These are phyloP conservation scores for Pluteus cervinus DNA, from an alignment of 768 basidiomycete species.

Conservation along the genomic window DNA sequence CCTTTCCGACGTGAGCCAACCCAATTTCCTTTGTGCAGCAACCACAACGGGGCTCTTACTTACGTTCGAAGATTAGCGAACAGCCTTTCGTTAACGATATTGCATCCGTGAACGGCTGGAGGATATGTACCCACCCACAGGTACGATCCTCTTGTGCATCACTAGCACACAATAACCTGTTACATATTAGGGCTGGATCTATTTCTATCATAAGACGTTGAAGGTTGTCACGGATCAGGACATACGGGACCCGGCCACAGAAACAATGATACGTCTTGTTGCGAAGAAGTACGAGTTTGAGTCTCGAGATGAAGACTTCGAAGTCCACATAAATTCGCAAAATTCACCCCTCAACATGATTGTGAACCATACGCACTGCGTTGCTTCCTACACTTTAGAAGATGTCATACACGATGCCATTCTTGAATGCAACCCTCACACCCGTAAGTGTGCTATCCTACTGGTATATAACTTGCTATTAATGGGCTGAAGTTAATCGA, in stretches of 20 bases:
- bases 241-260: conserved; percentile 30
- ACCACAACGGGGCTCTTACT: too few relatives aligned
- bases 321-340: conserved; percentile 33
- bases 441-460: conserved; percentile 12
- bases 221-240: conserved; percentile 45
- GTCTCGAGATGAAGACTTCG: conserved; percentile 33
- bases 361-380: conserved; percentile 41
- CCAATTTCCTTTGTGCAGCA: too few relatives aligned
- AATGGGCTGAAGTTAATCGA: conserved; percentile 29
- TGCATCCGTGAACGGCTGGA: conserved; percentile 33
- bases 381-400: conserved; percentile 34
- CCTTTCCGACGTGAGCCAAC: too few relatives aligned
- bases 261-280: conserved; percentile 22
- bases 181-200: conserved; percentile 46
- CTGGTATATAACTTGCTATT: conserved; percentile 2
- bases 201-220: conserved; percentile 36
- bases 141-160: conserved; percentile 15
- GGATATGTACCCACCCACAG: conserved; percentile 33
- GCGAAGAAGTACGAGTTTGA: conserved; percentile 20
- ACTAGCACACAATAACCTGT: too few relatives aligned
- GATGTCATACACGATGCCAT: conserved; percentile 25
- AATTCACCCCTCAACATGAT: conserved; percentile 28
- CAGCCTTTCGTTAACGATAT: too few relatives aligned
- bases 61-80: too few relatives aligned
- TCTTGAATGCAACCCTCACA: conserved; percentile 17